Conservation (phyloP, 2,329 filamentous ascomycete species). For the Teratosphaeria pseudoeucalypti region DNA sequence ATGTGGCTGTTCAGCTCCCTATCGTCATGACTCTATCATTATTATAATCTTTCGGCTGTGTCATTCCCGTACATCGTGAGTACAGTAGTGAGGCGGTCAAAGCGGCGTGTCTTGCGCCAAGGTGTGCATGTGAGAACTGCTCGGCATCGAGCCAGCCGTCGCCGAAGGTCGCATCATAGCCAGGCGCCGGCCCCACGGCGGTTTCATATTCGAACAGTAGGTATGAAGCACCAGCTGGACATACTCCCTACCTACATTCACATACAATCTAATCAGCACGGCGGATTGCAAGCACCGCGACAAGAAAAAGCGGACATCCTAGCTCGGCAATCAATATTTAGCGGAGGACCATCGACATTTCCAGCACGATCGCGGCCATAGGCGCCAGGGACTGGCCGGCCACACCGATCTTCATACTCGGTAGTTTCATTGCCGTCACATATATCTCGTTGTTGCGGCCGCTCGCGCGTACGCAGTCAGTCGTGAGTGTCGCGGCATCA, state of each 20-base stretch:
- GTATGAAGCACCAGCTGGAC: background rate
- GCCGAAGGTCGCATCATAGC: background rate
- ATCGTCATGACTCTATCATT: background rate
- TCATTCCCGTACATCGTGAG: background rate
- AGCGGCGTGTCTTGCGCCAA: background rate
- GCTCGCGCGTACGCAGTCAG: background rate
- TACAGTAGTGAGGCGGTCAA: background rate
- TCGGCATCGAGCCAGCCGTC: background rate
- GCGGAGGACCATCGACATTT: background rate
- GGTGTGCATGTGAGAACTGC: background rate
- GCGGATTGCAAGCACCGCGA: background rate
- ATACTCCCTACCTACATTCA: background rate
- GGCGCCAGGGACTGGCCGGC: background rate
- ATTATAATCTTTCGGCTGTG: background rate
- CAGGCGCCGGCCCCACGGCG: background rate
- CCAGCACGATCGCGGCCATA: background rate
- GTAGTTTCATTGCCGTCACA: background rate
- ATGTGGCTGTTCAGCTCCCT: background rate
- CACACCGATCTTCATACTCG: background rate
- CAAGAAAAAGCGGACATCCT: background rate
- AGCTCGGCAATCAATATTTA: background rate
- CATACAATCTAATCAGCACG: background rate
- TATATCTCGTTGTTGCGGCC: background rate
- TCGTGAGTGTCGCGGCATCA: background rate
- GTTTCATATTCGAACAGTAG: background rate